Base-by-base conservation (phyloP, 176 grass and related monocot species). In the Echinochloa phyllopogon region DNA sequence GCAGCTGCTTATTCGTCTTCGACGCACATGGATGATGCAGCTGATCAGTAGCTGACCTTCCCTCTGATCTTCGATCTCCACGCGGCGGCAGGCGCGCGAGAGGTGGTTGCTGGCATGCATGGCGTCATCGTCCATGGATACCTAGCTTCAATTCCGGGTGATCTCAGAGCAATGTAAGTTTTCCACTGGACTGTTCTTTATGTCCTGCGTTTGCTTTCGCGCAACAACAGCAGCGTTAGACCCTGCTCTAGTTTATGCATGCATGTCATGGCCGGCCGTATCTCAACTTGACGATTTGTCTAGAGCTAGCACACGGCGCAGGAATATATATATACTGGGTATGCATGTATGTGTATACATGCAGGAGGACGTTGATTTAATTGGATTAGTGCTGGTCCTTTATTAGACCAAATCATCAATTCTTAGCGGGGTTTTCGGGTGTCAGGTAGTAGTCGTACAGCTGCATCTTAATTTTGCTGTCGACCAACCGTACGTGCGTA, bases 131-230 rank as follows among this genome's bases (percentile, higher is more conserved):
- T 51, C 47, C 25, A 36, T 36, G 69, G 69, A 6, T 1, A 45
- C 6, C 14, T 52, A 59, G 14, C 25, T 52, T 8, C 47, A 7
- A 25, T 52, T 8, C 47, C 10, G 27, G 27, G 6, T 37, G 48
- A 74, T 11, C 25, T 8, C 24, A 42, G 18, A 39, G 39, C 38
- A 42, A 72, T 74, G 72, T 74, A 53, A 74, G 72, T 74, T 50
- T 29, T 14, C 70, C 9, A 16, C 48, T 74, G 8, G 27, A 25
- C 25, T 59, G 10, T 20, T 37, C 8, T 33, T 49, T 18, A 27
- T 36, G 48, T 11, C 36, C 27, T 52, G 15, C 16, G 72, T 60
- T 71, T 45, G 4, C 5, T n/a, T 45, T 14, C 21, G 41, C 67
- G 29, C 29, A 33, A 33, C 1, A 1, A 33, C 29, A 33, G 29